A percentile compares a stretch with the other conserved stretches of the same genome.
phyloP scores from a whole-genome alignment of 2,329 filamentous ascomycete species.

The Drechslera avenae region DNA sequence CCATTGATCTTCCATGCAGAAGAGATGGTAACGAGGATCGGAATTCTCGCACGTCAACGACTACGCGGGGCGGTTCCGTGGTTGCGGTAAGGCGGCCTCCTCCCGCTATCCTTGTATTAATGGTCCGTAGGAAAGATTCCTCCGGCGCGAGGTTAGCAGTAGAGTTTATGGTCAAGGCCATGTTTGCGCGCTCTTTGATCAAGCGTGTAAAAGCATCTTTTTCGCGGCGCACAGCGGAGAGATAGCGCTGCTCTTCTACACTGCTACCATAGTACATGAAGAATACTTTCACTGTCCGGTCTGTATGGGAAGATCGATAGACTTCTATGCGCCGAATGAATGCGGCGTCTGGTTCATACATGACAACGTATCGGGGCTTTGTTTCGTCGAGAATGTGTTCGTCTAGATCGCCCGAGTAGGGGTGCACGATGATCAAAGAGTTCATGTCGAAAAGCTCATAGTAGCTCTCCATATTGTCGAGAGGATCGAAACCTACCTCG shows the following conservation, averaged over 20 bases:
- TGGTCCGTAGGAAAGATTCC: slow-evolving; percentile 88
- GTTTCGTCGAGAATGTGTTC: slow-evolving; percentile 95
- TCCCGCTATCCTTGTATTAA: slow-evolving; percentile 96
- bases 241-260: slow-evolving; percentile 92
- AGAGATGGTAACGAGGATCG: slow-evolving; percentile 89
- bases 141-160: slow-evolving; percentile 73
- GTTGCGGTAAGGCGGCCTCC: slow-evolving; percentile 85
- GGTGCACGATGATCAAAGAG: slow-evolving; percentile 85
- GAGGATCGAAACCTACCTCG: slow-evolving; percentile 75
- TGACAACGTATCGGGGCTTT: slow-evolving; percentile 91
- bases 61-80: slow-evolving; percentile 83
- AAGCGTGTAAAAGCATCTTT: slow-evolving; percentile 95
- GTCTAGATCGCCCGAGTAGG: slow-evolving; percentile 94
- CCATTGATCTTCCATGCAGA: slow-evolving; percentile 84
- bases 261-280: slow-evolving; percentile 96
- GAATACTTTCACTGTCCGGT: slow-evolving; percentile 87
- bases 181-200: slow-evolving; percentile 90
- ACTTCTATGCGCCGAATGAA: slow-evolving; percentile 96
- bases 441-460: slow-evolving; percentile 92
- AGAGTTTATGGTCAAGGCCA: slow-evolving; percentile 85
- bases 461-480: slow-evolving; percentile 90
- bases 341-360: slow-evolving; percentile 95
- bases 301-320: slow-evolving; percentile 91
- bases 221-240: slow-evolving; percentile 86
- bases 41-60: slow-evolving; percentile 96